These are phyloP conservation scores for Collybia sp. DNA, from an alignment of 768 basidiomycete genomes.

Conservation along the genomic window DNA sequence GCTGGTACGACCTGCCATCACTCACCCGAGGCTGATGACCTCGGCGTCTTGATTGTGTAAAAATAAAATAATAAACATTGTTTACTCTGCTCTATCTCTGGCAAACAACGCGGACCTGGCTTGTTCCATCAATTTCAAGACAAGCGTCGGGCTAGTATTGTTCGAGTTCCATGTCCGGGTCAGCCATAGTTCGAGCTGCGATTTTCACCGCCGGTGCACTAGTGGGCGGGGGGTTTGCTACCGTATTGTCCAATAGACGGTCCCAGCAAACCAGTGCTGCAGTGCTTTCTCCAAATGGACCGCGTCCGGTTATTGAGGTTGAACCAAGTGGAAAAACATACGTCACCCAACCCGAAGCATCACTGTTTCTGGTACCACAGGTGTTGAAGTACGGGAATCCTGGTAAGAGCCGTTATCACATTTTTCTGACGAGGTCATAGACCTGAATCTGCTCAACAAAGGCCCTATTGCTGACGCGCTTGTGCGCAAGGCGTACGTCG, in stretches of 20 bases:
- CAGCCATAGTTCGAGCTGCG: constrained; percentile 54
- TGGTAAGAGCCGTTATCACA: constrained; percentile 39
- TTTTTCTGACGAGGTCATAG: too few species aligned
- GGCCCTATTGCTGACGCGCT: constrained; percentile 83
- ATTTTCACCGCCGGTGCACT: constrained; percentile 82
- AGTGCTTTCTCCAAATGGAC: constrained; percentile 13
- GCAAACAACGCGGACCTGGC: not conserved
- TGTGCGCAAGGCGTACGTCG: constrained; percentile 77
- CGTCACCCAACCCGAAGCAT: constrained; percentile 29
- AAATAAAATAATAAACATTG: too few species aligned
- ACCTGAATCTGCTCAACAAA: constrained; percentile 19
- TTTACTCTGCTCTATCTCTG: too few species aligned
- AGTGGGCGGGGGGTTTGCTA: constrained; percentile 72
- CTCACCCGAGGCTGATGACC: too few species aligned
- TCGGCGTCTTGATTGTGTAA: too few species aligned
- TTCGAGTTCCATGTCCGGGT: constrained; percentile 25
- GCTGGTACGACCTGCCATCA: too few species aligned
- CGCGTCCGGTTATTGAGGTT: constrained; percentile 37
- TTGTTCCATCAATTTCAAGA: too few species aligned
- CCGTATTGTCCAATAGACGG: constrained; percentile 35
- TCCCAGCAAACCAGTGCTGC: constrained; percentile 16
- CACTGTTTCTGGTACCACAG: constrained; percentile 18
- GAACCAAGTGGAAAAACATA: constrained; percentile 38
- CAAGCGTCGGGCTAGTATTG: too few species aligned
- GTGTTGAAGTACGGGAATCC: constrained; percentile 80